Evolutionary conservation across 352 stramenopile species (phyloP).

Genomic region (Globisporangium orthogonon): DNA sequence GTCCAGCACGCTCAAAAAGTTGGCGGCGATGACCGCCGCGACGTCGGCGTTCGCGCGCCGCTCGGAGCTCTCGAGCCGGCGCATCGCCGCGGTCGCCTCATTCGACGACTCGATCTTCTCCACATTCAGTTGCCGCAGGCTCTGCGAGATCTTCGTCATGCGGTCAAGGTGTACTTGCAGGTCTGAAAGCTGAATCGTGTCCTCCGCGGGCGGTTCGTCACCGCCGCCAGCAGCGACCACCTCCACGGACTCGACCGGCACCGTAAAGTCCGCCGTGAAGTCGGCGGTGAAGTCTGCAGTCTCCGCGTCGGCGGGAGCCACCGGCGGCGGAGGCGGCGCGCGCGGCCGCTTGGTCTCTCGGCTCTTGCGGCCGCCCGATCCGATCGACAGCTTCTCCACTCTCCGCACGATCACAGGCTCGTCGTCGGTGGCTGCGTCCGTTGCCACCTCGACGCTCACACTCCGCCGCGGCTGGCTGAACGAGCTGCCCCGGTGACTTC

Average conservation of each 20-base stretch:
- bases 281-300: conserved; percentile 17
- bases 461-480: conserved; percentile 15
- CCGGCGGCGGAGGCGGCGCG: conserved; percentile 4
- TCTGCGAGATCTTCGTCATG: conserved; percentile 71
- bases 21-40: conserved; percentile 47
- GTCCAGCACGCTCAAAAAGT: conserved; percentile 45
- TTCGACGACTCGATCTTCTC: conserved; percentile 40
- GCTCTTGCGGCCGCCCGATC: conserved; percentile 29
- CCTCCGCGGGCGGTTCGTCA: conserved; percentile 3
- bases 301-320: conserved; percentile 16
- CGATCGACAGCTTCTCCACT: conserved; percentile 34
- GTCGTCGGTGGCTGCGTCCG: conserved; percentile 17
- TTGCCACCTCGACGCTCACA: conserved; percentile 7
- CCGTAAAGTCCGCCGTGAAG: conserved; percentile 17
- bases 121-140: conserved; percentile 34
- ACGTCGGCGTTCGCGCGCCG: conserved; percentile 43
- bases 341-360: conserved; percentile 11
- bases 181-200: conserved; percentile 47
- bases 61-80: conserved; percentile 42
- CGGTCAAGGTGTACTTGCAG: conserved; percentile 67
- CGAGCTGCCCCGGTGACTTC: conserved; percentile 15
- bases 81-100: conserved; percentile 36
- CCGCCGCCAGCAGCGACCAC: background rate
- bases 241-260: conserved; percentile 6
- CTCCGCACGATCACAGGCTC: conserved; percentile 43